phyloP scores from a whole-genome alignment of 139 green algal species.

The Tetraselmis striata region DNA sequence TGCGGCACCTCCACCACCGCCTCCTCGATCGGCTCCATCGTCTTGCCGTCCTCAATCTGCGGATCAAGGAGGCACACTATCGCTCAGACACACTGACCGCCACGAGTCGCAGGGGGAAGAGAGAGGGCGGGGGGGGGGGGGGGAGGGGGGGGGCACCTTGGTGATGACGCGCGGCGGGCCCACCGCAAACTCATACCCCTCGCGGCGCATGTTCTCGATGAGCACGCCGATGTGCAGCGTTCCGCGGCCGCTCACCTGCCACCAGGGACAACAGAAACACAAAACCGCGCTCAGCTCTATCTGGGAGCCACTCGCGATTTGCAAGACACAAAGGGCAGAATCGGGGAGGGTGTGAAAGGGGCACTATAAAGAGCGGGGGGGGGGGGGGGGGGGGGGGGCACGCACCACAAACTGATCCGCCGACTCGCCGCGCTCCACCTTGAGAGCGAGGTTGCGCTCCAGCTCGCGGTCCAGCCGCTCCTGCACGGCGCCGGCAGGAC shows the following conservation, averaged over 20 bases:
- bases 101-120: no score
- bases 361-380: not conserved
- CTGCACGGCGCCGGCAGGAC: no score
- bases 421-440: slow-evolving; percentile 84
- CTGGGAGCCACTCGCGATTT: no score
- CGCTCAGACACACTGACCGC: no score
- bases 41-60: slow-evolving; percentile 63
- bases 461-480: slow-evolving; percentile 74
- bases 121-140: no score
- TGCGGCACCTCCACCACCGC: slow-evolving; percentile 82
- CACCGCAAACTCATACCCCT: slow-evolving; percentile 85
- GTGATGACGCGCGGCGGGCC: no score
- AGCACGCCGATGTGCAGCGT: slow-evolving; percentile 80
- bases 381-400: not conserved
- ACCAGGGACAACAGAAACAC: slow-evolving; percentile 59
- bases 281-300: no score
- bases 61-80: no score
- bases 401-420: slow-evolving; percentile 90
- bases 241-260: not conserved
- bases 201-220: slow-evolving; percentile 96
- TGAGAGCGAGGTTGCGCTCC: slow-evolving; percentile 95
- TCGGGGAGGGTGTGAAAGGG: no score
- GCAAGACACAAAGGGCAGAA: no score
- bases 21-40: slow-evolving; percentile 90
- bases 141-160: no score